Evolutionary conservation across 768 basidiomycete genomes (phyloP), one percentile per base, ranked within the genome.

Genomic region (Pleurotus salmoneostramineus): DNA sequence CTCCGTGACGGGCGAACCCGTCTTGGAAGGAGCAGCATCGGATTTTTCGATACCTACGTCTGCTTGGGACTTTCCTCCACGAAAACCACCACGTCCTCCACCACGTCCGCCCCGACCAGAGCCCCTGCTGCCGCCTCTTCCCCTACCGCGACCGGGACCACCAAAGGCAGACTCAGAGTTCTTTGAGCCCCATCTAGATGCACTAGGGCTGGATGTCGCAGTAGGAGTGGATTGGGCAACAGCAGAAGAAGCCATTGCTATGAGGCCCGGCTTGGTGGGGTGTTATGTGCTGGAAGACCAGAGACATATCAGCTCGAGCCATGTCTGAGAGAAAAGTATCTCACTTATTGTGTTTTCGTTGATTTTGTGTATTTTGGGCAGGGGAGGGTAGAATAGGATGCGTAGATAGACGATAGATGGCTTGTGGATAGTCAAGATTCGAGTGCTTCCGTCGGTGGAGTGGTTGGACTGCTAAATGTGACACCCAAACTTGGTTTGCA

Each of bases 121-220:
- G 51, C 68, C 68, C 50, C 67, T 60, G 37, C 67, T 64, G 7
- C 70, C 68, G 15, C 74, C 72, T 61, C 77, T 67, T 15, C 72
- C 64, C 35, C 70, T 64, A 51, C 67, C 70, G 52, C 72, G 74
- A 61, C 71, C 68, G 33, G 76, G 65, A 46, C 79, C 79, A 63
- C 71, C 76, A 61, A 81, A 81, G 35, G 80, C 74, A 35, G 78
- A 72, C 5, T 77, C 83, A 50, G 72, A 15, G 15, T n/a, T 74
- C n/a, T 70, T 64, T 50, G 72, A 73, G 44, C 65, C 68, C 82
- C 83, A 82, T 59, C 78, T 76, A 56, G 73, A 68, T 35, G 65
- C 62, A 46, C 72, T 71, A 58, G 76, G 68, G 60, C 65, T 56
- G 50, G 73, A 60, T 48, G 69, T 47, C 57, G 63, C 65, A 58